Percentiles rank a stretch among this genome's conserved stretches.
Evolutionary conservation across 495 filamentous ascomycete species (phyloP).

Genomic region (Haplographium delicatum): DNA sequence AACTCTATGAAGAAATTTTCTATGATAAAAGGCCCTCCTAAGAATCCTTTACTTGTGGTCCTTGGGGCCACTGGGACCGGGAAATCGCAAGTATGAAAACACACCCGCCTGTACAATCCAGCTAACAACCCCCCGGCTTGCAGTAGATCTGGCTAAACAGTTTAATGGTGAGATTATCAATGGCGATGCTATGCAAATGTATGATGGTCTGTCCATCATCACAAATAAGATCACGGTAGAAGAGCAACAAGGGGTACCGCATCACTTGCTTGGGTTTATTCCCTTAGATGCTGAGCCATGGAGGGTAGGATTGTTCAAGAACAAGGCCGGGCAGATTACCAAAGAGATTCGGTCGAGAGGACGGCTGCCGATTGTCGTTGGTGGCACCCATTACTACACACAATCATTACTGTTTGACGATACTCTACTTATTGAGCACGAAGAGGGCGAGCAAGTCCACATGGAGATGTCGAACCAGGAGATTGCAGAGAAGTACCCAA

Average conservation of each 20-base stretch:
- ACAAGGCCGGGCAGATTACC: constrained; percentile 63
- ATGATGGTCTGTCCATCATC: constrained; percentile 85
- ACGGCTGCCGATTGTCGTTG: constrained; percentile 83
- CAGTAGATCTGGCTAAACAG: constrained; percentile 75
- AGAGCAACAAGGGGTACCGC: constrained; percentile 77
- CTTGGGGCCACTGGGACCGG: constrained; percentile 93
- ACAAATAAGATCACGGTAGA: constrained; percentile 81
- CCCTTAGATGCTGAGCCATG: constrained; percentile 71
- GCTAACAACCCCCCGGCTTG: constrained; percentile 58
- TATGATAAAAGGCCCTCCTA: constrained; percentile 14
- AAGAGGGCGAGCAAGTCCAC: constrained; percentile 30
- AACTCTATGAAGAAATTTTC: neutral
- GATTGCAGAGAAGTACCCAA: constrained; percentile 49
- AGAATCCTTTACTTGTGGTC: constrained; percentile 69
- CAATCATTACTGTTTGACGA: constrained; percentile 80
- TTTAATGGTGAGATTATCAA: constrained; percentile 97
- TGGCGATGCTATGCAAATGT: constrained; percentile 99
- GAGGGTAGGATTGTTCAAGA: constrained; percentile 69
- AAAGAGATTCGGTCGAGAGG: constrained; percentile 70
- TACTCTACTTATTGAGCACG: constrained; percentile 41
- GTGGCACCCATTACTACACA: constrained; percentile 92
- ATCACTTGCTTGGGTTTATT: constrained; percentile 82
- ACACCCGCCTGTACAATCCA: constrained; percentile 1
- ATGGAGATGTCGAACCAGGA: constrained; percentile 9
- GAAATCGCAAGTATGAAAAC: constrained; percentile 80